Evolutionary conservation across 331 rosid genomes (phyloP).

Genomic region (Telfairia occidentalis): DNA sequence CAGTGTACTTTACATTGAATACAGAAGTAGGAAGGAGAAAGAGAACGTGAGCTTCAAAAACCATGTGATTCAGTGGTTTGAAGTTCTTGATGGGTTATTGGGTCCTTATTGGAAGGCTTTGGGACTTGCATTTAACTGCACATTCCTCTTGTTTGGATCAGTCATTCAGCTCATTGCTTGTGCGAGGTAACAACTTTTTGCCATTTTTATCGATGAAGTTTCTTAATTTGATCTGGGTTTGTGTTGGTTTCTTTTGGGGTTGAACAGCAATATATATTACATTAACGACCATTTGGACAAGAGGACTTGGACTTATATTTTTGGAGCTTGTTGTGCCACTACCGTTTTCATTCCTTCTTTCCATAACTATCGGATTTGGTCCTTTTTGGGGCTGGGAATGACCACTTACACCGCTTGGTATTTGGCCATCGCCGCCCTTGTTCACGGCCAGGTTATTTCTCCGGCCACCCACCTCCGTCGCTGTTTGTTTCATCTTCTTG

Average conservation of each 20-base stretch:
- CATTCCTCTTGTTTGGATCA: slow-evolving; percentile 91
- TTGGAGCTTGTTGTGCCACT: slow-evolving; percentile 99
- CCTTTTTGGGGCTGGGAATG: slow-evolving; percentile 97
- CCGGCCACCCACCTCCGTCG: neutral
- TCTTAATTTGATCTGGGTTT: slow-evolving; percentile 15
- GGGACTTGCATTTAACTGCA: slow-evolving; percentile 90
- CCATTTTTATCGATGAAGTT: neutral
- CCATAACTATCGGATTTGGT: slow-evolving; percentile 93
- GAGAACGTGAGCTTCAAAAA: slow-evolving; percentile 82
- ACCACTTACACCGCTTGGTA: slow-evolving; percentile 99
- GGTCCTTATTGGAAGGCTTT: slow-evolving; percentile 89
- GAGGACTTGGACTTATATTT: slow-evolving; percentile 93
- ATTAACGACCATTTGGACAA: slow-evolving; percentile 84
- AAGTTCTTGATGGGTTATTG: slow-evolving; percentile 84
- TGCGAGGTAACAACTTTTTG: slow-evolving; percentile 47
- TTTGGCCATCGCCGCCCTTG: slow-evolving; percentile 49
- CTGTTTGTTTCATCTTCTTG: neutral
- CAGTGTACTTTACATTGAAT: slow-evolving; percentile 84
- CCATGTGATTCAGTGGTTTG: slow-evolving; percentile 99
- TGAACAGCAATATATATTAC: slow-evolving; percentile 79
- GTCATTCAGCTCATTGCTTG: slow-evolving; percentile 96
- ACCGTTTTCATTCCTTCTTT: slow-evolving; percentile 95
- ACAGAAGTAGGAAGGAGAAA: slow-evolving; percentile 74
- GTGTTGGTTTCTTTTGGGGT: neutral
- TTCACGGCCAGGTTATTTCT: slow-evolving; percentile 69